Evolutionary conservation across 768 basidiomycete species (phyloP), one percentile per base, ranked within the genome.

Genomic region (Xerocomellus amylosporus): DNA sequence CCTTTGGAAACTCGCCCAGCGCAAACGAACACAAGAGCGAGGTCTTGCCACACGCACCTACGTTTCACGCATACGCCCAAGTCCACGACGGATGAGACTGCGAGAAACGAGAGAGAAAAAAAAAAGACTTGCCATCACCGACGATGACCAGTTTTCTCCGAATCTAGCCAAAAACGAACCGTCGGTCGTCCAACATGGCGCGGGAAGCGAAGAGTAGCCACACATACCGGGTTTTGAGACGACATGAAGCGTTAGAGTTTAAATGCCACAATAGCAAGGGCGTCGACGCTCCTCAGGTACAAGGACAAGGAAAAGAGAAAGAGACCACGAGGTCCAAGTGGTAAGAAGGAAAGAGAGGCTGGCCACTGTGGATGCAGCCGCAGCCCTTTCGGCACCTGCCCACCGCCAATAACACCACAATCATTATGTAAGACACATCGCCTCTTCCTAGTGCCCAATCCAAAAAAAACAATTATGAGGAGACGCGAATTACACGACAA

Each of bases 91-190:
- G 13, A 34, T 34, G 33, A 34, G 33, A 34, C 33, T 30, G 30
- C 30, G 30, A 3, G 9, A 9, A 30, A 30, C 30, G 30, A 30
- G 30, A 9, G 30, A 9, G 24, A 24, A 24, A 10, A 20, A 33
- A 24, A 40, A 8, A 6, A 34, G 62, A 79, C 85, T 70, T 78
- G 78, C 96, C 96, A 74, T 99, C 96, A 63, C 96, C 96, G 58
- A 98, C 94, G 69, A 94, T 93, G 74, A 96, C 94, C 54, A 98
- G 79, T 76, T 98, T 98, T 66, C 94, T 82, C 64, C 93, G 86
- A 72, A 98, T 90, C 93, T 96, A 61, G 31, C 26, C 37, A 33
- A 14, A 26, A 22, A 45, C 45, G 53, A 24, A 46, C 4, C 41
- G 36, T 48, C 15, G 39, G 54, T 28, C 34, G 4, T 38, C 36